Percentiles rank a stretch among this genome's conserved stretches.
Evolutionary conservation across 148 eudicot species (phyloP).

Genomic region (Pouteria glomerata): DNA sequence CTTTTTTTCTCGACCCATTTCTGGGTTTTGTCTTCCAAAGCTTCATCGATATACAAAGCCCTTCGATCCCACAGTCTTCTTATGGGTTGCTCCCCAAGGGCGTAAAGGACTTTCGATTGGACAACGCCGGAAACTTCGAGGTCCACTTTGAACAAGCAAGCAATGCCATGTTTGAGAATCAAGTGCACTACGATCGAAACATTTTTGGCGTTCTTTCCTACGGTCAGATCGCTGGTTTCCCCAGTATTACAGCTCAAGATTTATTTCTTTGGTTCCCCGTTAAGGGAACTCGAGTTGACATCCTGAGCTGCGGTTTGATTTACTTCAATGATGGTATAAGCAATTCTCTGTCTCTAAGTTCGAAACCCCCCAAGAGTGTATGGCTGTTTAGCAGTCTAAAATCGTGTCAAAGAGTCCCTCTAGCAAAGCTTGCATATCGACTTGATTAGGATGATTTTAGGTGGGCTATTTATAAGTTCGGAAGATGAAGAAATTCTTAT

Average conservation of each 20-base stretch:
- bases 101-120: slow-evolving; percentile 34
- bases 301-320: slow-evolving; percentile 78
- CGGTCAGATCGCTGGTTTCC: slow-evolving; percentile 50
- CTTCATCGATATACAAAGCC: slow-evolving; percentile 53
- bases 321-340: slow-evolving; percentile 84
- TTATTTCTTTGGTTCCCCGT: slow-evolving; percentile 80
- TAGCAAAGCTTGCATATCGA: slow-evolving; percentile 20
- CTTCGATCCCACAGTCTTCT: slow-evolving; percentile 53
- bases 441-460: slow-evolving; percentile 14
- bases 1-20: slow-evolving; percentile 10
- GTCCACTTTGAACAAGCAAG: slow-evolving; percentile 60
- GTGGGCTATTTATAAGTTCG: slow-evolving; percentile 25
- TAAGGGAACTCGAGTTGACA: slow-evolving; percentile 68
- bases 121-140: slow-evolving; percentile 42
- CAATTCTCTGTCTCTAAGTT: slow-evolving; percentile 73
- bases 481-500: slow-evolving; percentile 9
- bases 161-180: slow-evolving; percentile 64
- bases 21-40: not conserved
- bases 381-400: slow-evolving; percentile 32
- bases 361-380: slow-evolving; percentile 65
- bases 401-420: slow-evolving; percentile 20
- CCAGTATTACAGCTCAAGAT: slow-evolving; percentile 75
- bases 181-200: slow-evolving; percentile 57
- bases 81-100: slow-evolving; percentile 78
- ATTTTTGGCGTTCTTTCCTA: slow-evolving; percentile 48